Base-by-base conservation (phyloP, 1,284 basidiomycete genomes). In the Hymenochaete sp. region DNA sequence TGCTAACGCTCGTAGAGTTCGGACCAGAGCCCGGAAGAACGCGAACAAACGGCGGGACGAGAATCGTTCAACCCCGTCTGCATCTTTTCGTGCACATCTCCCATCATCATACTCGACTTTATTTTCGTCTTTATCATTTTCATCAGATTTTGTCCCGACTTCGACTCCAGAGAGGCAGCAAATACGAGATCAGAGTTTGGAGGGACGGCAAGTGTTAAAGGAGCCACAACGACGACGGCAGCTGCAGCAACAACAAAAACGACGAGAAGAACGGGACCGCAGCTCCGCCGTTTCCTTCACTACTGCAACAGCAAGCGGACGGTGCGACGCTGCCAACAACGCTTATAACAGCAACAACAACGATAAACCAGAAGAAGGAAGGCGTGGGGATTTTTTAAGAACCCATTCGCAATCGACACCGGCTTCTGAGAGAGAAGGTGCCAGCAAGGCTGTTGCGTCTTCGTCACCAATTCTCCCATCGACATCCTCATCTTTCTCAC, bases 61-160 rank as follows among this genome's bases (percentile, higher is more conserved):
- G n/a, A n/a, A n/a, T n/a, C 18, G 11, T 13, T 8, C 32, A 33
- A n/a, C 9, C 24, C 32, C 32, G 18, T n/a, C 13, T 22, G 31
- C 31, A 37, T 18, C 42, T 36, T 35, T 19, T 42, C 18, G 32
- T 44, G 21, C 19, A 25, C 42, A 33, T 7, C 42, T 35, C 29
- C 32, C n/a, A 4, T 9, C 19, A 24, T 25, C 10, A 13, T 32
- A 21, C n/a, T n/a, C n/a, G n/a, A 13, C 18, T 16, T 38, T 18
- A n/a, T 18, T 18, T 33, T 33, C 31, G 9, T 33, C 31, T 9
- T 33, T 18, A 18, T 38, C 14, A 19, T 38, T 38, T 14, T 18
- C n/a, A 16, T 6, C 36, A 13, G n/a, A 18, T 38, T 14, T 11
- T 4, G 13, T 24, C 36, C n/a, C 25, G 13, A 18, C 18, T 11